Percentiles rank a stretch among this genome's conserved stretches.
phyloP scores from a whole-genome alignment of 2,329 filamentous ascomycete species.

The Pseudocercospora pini-densiflorae region DNA sequence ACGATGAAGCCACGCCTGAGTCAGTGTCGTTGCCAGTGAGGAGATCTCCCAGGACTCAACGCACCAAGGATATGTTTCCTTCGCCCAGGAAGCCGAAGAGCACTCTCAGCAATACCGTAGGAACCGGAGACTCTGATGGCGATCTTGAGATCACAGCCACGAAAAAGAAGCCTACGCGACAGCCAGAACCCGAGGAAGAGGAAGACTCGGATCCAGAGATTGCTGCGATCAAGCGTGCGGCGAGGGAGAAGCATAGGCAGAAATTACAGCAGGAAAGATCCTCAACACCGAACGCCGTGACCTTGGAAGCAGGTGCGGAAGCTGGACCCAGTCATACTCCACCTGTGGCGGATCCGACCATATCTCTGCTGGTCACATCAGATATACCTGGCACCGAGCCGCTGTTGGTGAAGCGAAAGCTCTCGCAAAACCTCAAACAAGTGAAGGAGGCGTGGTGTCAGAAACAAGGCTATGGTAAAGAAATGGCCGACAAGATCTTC shows the following conservation, averaged over 20 bases:
- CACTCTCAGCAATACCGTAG: conserved; percentile 9
- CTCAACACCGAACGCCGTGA: conserved; percentile 16
- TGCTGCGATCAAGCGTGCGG: conserved; percentile 47
- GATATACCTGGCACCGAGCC: conserved; percentile 63
- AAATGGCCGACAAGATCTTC: conserved; percentile 63
- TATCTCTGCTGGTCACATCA: conserved; percentile 72
- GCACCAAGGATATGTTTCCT: conserved; percentile 22
- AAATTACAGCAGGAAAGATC: conserved; percentile 18
- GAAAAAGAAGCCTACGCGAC: neutral
- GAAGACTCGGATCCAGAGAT: conserved; percentile 49
- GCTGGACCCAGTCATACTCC: conserved; percentile 16
- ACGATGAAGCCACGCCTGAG: conserved; percentile 17
- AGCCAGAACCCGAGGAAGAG: conserved; percentile 33
- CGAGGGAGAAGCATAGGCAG: conserved; percentile 41
- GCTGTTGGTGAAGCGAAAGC: conserved; percentile 67
- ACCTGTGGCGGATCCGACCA: conserved; percentile 51
- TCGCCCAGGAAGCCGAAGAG: conserved; percentile 11
- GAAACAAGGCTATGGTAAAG: conserved; percentile 59
- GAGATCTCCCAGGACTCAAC: conserved; percentile 20
- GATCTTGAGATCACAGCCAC: conserved; percentile 19
- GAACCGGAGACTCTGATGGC: conserved; percentile 27
- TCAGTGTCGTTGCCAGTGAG: conserved; percentile 15
- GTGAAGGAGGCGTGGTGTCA: conserved; percentile 73
- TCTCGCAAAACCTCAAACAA: conserved; percentile 69
- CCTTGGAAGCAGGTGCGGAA: conserved; percentile 14